phyloP scores from a whole-genome alignment of 441 rosid species.

The Jatropha podagrica region DNA sequence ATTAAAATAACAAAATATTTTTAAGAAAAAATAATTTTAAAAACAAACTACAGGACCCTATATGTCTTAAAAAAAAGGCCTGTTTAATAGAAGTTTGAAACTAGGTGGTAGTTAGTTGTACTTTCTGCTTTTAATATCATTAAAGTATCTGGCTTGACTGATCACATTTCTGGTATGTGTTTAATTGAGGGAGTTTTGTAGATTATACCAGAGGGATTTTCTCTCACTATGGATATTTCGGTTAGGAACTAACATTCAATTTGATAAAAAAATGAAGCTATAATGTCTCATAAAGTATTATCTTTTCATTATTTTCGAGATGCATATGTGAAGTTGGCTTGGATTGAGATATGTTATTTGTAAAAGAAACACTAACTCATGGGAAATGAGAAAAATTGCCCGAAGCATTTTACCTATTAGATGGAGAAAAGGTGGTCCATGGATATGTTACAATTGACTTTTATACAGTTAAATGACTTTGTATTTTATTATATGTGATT shows the following conservation, averaged over 20 bases:
- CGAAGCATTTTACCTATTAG: background rate
- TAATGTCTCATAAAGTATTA: background rate
- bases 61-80: too few relatives aligned
- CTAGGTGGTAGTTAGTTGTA: too few relatives aligned
- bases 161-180: background rate
- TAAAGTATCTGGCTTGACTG: too few relatives aligned
- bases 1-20: too few relatives aligned
- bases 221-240: background rate
- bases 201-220: background rate
- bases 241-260: background rate
- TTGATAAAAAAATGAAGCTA: background rate
- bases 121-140: too few relatives aligned
- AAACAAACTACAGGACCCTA: too few relatives aligned
- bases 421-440: background rate
- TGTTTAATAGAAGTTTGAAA: too few relatives aligned
- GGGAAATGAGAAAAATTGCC: background rate
- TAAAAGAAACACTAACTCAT: background rate
- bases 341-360: background rate
- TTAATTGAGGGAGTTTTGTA: background rate
- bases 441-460: background rate
- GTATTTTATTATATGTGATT: background rate
- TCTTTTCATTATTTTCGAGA: background rate
- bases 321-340: background rate
- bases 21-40: too few relatives aligned
- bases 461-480: background rate